A percentile compares a stretch with the other conserved stretches of the same genome.
phyloP scores from a whole-genome alignment of 1,284 basidiomycete genomes.

The Cronartium ribicola region DNA sequence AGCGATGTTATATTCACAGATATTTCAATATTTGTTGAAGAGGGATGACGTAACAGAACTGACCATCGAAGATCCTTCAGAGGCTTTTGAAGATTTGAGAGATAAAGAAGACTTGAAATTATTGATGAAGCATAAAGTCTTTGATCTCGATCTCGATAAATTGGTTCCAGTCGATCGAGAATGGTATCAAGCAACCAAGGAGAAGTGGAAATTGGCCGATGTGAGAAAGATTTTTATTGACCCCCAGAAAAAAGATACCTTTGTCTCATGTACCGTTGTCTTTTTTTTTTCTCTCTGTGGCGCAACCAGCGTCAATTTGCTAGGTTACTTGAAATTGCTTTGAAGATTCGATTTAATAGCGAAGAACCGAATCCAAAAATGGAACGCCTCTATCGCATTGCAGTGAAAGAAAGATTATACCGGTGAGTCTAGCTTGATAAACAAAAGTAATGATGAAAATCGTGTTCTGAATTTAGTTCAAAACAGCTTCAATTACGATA shows the following conservation, averaged over 20 bases:
- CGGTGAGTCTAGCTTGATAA: constrained; percentile 51
- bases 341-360: constrained; percentile 18
- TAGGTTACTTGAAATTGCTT: constrained; percentile 30
- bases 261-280: constrained; percentile 57
- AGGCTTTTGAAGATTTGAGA: constrained; percentile 88
- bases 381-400: constrained; percentile 48
- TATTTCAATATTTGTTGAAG: constrained; percentile 71
- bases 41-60: constrained; percentile 73
- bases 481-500: constrained; percentile 60
- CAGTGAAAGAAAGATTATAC: constrained; percentile 73
- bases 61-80: constrained; percentile 94
- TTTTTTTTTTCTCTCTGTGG: background rate
- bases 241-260: background rate
- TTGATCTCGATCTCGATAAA: constrained; percentile 61
- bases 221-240: constrained; percentile 56
- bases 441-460: constrained; percentile 5
- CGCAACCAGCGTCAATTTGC: constrained; percentile 33
- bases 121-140: constrained; percentile 63
- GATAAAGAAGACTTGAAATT: constrained; percentile 85
- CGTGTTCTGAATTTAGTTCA: constrained; percentile 15
- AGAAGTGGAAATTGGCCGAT: constrained; percentile 79
- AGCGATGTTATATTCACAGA: constrained; percentile 82
- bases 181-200: constrained; percentile 76
- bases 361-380: constrained; percentile 19
- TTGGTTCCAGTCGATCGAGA: constrained; percentile 69